These are phyloP conservation scores for Barbatosphaeria neglecta DNA, from an alignment of 495 filamentous ascomycete species.

Conservation along the genomic window DNA sequence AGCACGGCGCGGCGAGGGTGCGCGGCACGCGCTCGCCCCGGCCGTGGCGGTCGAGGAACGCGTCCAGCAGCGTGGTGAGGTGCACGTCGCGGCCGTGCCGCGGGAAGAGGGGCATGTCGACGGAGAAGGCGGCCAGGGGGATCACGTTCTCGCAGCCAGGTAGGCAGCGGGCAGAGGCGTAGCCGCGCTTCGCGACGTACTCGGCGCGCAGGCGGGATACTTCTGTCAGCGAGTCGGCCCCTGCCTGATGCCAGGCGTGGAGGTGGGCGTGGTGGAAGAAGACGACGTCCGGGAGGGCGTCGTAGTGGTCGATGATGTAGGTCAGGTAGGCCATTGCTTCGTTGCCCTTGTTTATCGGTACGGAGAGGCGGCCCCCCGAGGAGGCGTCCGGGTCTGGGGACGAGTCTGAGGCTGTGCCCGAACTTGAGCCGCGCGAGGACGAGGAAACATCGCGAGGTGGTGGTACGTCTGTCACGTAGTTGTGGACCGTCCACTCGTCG, in stretches of 20 bases:
- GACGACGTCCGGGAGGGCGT: slow-evolving; percentile 39
- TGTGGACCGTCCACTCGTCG: slow-evolving; percentile 19
- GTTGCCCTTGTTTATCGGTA: slow-evolving; percentile 41
- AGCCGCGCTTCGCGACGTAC: background rate
- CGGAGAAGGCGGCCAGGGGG: background rate
- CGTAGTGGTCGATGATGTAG: slow-evolving; percentile 50
- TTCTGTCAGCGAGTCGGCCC: background rate
- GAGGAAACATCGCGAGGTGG: no score
- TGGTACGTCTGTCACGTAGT: slow-evolving; percentile 39
- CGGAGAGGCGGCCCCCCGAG: slow-evolving; percentile 37
- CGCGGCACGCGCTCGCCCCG: background rate
- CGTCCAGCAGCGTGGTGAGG: background rate
- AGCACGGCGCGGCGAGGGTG: slow-evolving; percentile 1
- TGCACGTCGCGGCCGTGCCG: background rate
- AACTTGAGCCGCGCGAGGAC: no score
- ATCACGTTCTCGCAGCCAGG: slow-evolving; percentile 3
- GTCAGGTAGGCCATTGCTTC: slow-evolving; percentile 50
- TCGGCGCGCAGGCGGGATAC: background rate
- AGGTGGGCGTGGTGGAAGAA: slow-evolving; percentile 43
- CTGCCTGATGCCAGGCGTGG: slow-evolving; percentile 43
- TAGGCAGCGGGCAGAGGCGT: background rate
- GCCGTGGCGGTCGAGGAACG: background rate
- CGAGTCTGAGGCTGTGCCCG: no score
- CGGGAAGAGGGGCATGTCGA: background rate
- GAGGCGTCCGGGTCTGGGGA: no score